Conservation (phyloP, 176 grass and related monocot species). For the Lolium rigidum region DNA sequence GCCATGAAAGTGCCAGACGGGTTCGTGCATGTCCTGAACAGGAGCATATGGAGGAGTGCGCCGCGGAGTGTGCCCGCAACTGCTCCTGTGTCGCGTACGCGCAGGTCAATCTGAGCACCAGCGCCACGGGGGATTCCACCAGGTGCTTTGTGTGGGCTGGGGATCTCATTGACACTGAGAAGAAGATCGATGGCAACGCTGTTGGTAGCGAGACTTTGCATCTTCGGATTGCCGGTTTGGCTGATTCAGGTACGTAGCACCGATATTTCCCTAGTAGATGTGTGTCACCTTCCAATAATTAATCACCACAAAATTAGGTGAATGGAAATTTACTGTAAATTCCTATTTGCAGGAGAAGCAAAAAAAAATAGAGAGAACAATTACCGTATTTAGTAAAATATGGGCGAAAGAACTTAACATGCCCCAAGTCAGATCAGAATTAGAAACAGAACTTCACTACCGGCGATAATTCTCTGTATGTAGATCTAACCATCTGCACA, state of each 20-base stretch:
- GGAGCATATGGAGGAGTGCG: not conserved
- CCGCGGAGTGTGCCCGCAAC: not conserved
- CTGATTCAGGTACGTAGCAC: not conserved
- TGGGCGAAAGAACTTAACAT: not conserved
- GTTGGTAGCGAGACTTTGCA: conserved; percentile 3
- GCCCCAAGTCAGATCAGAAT: not conserved
- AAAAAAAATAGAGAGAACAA: too few species aligned
- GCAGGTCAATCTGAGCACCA: not conserved
- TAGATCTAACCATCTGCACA: not conserved
- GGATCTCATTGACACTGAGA: not conserved
- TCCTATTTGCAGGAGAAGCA: not conserved
- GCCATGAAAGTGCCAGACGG: not conserved
- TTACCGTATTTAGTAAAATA: too few species aligned
- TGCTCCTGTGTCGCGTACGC: not conserved
- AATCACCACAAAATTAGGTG: not conserved
- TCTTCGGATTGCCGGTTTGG: not conserved
- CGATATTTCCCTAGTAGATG: not conserved
- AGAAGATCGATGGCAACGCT: not conserved
- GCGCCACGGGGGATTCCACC: not conserved
- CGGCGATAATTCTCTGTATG: not conserved
- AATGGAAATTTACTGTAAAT: not conserved
- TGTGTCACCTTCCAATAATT: not conserved
- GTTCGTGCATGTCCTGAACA: not conserved
- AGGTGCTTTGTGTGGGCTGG: too few species aligned
- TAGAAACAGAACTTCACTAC: not conserved